Evolutionary conservation across 1,284 basidiomycete genomes (phyloP).

Genomic region (Irpex sp.): DNA sequence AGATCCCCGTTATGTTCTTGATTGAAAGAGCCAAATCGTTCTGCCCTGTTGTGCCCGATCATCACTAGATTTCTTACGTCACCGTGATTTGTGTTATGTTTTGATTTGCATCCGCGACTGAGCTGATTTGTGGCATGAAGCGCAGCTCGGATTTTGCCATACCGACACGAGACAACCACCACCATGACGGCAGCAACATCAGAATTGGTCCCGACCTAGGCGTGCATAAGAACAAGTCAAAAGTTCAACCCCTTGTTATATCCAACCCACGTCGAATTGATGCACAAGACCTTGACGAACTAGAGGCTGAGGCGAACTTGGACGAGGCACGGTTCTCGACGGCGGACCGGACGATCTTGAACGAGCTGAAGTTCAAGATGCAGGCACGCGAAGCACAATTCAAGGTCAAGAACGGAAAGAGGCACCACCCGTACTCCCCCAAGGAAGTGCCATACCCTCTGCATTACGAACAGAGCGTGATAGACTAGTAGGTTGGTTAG

Average conservation of each 20-base stretch:
- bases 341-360: constrained; percentile 54
- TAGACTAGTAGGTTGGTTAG: constrained; percentile 54
- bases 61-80: not conserved
- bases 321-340: constrained; percentile 40
- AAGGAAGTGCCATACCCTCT: constrained; percentile 63
- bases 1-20: not conserved
- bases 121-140: not conserved
- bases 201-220: not conserved
- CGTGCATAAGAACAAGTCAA: not conserved
- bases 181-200: not conserved
- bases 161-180: not conserved
- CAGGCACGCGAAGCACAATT: constrained; percentile 53
- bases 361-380: constrained; percentile 49
- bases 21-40: no score
- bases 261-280: not conserved
- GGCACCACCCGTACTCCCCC: constrained; percentile 48
- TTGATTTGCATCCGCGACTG: not conserved
- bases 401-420: constrained; percentile 46
- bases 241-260: not conserved
- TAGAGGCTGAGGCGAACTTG: not conserved
- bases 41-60: not conserved
- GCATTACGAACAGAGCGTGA: constrained; percentile 53
- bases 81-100: not conserved
- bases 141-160: not conserved
- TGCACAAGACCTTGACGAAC: not conserved